Evolutionary conservation across 1,284 basidiomycete genomes (phyloP).

Genomic region (Tylopilus sp.): DNA sequence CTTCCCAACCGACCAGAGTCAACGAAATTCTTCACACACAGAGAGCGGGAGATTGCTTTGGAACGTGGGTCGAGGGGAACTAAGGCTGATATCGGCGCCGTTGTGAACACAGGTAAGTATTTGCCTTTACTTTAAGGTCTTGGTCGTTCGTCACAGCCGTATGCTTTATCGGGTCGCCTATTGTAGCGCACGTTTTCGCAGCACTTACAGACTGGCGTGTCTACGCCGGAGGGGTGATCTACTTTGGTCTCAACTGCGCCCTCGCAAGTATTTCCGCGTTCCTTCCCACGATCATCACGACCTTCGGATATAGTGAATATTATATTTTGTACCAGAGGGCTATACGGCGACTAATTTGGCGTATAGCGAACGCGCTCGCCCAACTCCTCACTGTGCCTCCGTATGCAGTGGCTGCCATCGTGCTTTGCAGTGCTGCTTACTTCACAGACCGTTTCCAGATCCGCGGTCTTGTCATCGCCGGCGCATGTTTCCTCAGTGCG

Average conservation of each 20-base stretch:
- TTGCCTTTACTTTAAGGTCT: not conserved
- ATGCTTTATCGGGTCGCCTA: not conserved
- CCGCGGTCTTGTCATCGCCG: slow-evolving; percentile 59
- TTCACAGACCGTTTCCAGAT: slow-evolving; percentile 69
- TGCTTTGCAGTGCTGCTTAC: slow-evolving; percentile 61
- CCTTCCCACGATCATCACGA: slow-evolving; percentile 76
- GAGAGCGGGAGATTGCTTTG: slow-evolving; percentile 68
- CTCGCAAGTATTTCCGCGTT: slow-evolving; percentile 79
- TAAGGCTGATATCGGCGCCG: slow-evolving; percentile 60
- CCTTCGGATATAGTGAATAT: slow-evolving; percentile 55
- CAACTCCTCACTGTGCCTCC: slow-evolving; percentile 78
- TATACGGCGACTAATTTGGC: not conserved
- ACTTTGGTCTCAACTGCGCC: slow-evolving; percentile 76
- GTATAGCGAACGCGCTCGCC: slow-evolving; percentile 48
- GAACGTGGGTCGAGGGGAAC: slow-evolving; percentile 69
- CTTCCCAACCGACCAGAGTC: slow-evolving; percentile 78
- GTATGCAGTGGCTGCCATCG: slow-evolving; percentile 68
- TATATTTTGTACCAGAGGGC: not conserved
- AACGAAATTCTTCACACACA: slow-evolving; percentile 60
- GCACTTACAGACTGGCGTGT: slow-evolving; percentile 67
- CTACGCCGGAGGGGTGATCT: slow-evolving; percentile 59
- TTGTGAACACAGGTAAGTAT: slow-evolving; percentile 58
- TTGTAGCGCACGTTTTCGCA: slow-evolving; percentile 54
- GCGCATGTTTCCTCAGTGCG: slow-evolving; percentile 47
- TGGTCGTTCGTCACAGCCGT: not conserved